A percentile compares a stretch with the other conserved stretches of the same genome.
These are phyloP conservation scores for Termitomyces sp. DNA, from an alignment of 768 basidiomycete genomes.

Conservation along the genomic window DNA sequence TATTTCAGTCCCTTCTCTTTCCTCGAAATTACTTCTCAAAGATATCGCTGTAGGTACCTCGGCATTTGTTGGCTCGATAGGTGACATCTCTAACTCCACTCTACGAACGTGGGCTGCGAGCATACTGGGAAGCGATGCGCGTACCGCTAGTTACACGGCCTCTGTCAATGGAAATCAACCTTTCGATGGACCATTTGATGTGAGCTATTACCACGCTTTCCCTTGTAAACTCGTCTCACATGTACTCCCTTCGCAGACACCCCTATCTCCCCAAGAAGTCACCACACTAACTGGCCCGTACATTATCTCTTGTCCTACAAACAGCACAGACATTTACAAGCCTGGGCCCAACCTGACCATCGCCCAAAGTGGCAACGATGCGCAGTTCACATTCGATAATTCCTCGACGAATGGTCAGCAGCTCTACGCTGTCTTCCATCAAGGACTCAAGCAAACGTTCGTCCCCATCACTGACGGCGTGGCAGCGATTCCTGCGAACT, in stretches of 20 bases:
- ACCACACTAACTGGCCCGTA: conserved; percentile 31
- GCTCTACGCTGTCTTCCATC: conserved; percentile 39
- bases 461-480: conserved; percentile 13
- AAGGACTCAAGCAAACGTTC: conserved; percentile 29
- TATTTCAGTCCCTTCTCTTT: not conserved
- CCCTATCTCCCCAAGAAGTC: conserved; percentile 18
- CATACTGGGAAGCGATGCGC: conserved; percentile 48
- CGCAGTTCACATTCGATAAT: conserved; percentile 22
- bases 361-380: conserved; percentile 24
- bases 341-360: conserved; percentile 40
- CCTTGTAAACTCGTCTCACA: not conserved
- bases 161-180: conserved; percentile 32
- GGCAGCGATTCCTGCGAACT: conserved; percentile 11
- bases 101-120: conserved; percentile 42
- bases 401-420: conserved; percentile 6
- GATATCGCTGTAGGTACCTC: conserved; percentile 25
- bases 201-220: conserved; percentile 3
- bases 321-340: conserved; percentile 39
- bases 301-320: conserved; percentile 45
- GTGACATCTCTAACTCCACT: conserved; percentile 32
- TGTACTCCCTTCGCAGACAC: conserved; percentile 14
- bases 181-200: conserved; percentile 46
- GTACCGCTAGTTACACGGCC: conserved; percentile 45
- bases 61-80: conserved; percentile 48
- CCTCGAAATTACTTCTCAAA: not conserved